Evolutionary conservation across 1,284 basidiomycete genomes (phyloP).

Genomic region (Bjerkandera adusta): DNA sequence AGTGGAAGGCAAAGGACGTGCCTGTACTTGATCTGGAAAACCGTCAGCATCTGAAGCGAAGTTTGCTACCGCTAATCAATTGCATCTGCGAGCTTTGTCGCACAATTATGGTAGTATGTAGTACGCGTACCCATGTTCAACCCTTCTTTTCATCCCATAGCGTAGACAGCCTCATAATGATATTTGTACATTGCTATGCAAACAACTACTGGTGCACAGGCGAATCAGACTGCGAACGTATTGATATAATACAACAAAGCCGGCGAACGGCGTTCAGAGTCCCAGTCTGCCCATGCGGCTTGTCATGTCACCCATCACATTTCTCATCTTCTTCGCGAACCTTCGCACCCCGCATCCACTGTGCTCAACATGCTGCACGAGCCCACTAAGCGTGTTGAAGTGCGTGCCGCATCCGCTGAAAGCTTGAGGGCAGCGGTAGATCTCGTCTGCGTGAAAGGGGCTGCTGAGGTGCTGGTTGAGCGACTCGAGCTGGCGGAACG

Average conservation of each 20-base stretch:
- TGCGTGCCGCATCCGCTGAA: conserved; percentile 18
- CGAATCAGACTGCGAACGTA: not conserved
- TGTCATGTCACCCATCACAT: conserved; percentile 19
- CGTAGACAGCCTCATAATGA: too few relatives aligned
- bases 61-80: not conserved
- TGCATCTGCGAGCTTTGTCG: too few relatives aligned
- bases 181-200: not conserved
- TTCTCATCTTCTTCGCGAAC: conserved; percentile 21
- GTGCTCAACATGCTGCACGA: conserved; percentile 24
- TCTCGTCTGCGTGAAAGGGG: conserved; percentile 25
- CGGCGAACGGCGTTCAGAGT: not conserved
- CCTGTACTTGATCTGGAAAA: conserved; percentile 11
- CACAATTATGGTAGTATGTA: too few relatives aligned
- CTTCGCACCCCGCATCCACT: conserved; percentile 22
- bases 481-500: conserved; percentile 23
- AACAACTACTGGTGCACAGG: not conserved
- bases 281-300: not conserved
- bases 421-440: conserved; percentile 20
- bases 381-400: conserved; percentile 19
- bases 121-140: not conserved
- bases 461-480: conserved; percentile 31
- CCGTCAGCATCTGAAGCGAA: not conserved
- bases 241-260: not conserved
- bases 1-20: conserved; percentile 3
- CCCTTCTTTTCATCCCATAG: not conserved